These are phyloP conservation scores for Schoenoplectus tabernaemontani DNA, from an alignment of 202 grass and related monocot genomes.

Conservation along the genomic window DNA sequence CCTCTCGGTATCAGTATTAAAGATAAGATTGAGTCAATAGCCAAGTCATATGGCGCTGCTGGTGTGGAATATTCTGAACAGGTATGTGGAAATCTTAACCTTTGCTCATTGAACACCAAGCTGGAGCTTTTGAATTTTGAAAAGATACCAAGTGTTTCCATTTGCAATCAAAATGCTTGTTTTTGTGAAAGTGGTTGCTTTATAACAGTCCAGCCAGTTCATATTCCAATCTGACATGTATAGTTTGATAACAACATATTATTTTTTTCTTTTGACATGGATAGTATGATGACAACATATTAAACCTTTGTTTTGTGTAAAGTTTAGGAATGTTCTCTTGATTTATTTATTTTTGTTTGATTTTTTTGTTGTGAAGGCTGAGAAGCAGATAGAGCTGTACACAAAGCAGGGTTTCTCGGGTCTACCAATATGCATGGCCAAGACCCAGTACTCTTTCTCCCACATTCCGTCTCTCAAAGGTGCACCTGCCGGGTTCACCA, in stretches of 20 bases:
- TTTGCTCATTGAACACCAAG: neutral
- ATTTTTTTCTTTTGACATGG: neutral
- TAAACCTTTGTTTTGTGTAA: neutral
- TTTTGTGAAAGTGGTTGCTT: neutral
- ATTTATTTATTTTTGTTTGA: neutral
- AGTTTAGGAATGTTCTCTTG: neutral
- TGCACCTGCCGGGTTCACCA: slow-evolving; percentile 44
- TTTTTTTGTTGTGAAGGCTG: slow-evolving; percentile 36
- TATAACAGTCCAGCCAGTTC: neutral
- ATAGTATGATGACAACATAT: neutral
- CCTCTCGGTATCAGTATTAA: slow-evolving; percentile 76
- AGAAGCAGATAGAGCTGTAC: slow-evolving; percentile 95
- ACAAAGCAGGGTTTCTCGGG: slow-evolving; percentile 83
- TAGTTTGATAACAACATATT: neutral
- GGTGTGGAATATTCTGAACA: slow-evolving; percentile 89
- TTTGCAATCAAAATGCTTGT: neutral
- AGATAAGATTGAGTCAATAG: slow-evolving; percentile 91
- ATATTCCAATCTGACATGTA: neutral
- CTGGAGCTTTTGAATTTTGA: neutral
- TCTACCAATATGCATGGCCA: slow-evolving; percentile 95
- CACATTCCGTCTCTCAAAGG: slow-evolving; percentile 78
- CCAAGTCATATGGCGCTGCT: slow-evolving; percentile 76
- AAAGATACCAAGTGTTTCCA: neutral
- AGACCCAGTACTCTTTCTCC: slow-evolving; percentile 96
- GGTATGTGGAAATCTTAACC: slow-evolving; percentile 26